Base-by-base conservation (phyloP, 306 rosid species). In the Trichosanthes cucumerina region DNA sequence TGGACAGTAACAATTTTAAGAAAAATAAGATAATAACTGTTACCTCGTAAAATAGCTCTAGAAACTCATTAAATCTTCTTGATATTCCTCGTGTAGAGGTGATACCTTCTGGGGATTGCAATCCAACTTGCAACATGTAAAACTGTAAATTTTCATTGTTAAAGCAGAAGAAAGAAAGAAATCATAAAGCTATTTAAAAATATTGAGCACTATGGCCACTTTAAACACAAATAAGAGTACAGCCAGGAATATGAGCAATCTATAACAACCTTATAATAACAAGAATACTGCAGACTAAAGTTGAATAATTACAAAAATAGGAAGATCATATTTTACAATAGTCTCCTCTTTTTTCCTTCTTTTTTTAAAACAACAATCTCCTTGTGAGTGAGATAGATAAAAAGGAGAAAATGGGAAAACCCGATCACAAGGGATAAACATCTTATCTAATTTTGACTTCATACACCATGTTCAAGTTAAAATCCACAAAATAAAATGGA, bases 101-200 rank as follows among this genome's bases (percentile, higher is more conserved):
- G 81, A 91, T 85, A 74, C 93, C 95, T 84, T 90, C 85, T 11
- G 96, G 98, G 2, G 98, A 92, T 86, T 90, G 92, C 58, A 95
- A 44, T 59, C 91, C 95, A 62, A 95, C 93, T 91, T 88, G 91
- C 87, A 95, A 91, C 91, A 87, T 89, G 82, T 81, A 95, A 87
- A 90, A 90, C 98, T 95, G 90, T 75, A 79, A 21, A 62, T 13
- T 52, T 62, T 79, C 49, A 83, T 63, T 76, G 83, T 82, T 83
- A 83, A 79, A 75, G 49, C 53, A 73, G 44, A 68, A 58, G 69
- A 65, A 24, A 79, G 59, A 44, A 44, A 54, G 5, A 28, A 28
- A 28, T 28, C 59, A 36, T 5, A n/a, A 11, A 59, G 76, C 64
- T 44, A 21, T 5, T 23, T 11, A 1, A 39, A 24, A 68, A 11